These are phyloP conservation scores for Endocarpon pusillum DNA, from an alignment of 495 filamentous ascomycete genomes.

Conservation along the genomic window DNA sequence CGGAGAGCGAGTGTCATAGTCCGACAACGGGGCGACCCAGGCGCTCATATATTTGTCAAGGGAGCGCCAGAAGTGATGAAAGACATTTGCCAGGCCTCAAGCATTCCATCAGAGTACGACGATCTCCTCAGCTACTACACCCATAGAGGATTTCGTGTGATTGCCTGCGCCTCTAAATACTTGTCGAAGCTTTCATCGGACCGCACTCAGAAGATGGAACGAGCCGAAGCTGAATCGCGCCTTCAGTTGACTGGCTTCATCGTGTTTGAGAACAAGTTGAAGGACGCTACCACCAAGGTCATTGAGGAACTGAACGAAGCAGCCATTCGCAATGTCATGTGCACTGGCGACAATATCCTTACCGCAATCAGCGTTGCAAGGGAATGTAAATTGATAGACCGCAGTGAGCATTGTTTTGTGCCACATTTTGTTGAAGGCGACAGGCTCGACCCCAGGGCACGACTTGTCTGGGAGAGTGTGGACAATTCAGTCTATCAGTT, in stretches of 20 bases:
- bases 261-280: conserved; percentile 97
- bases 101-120: conserved; percentile 77
- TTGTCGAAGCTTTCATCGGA: conserved; percentile 77
- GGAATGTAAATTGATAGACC: conserved; percentile 73
- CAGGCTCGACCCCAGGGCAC: conserved; percentile 46
- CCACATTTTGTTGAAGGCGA: conserved; percentile 69
- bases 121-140: conserved; percentile 79
- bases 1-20: conserved; percentile 88
- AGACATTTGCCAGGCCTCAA: conserved; percentile 70
- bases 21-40: conserved; percentile 60
- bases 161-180: conserved; percentile 83
- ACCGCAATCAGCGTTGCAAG: conserved; percentile 93
- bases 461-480: conserved; percentile 77
- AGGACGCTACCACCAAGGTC: conserved; percentile 58
- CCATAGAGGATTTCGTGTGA: conserved; percentile 91
- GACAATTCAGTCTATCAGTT: conserved; percentile 62
- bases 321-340: conserved; percentile 85
- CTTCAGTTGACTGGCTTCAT: conserved; percentile 90
- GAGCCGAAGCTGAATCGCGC: conserved; percentile 62
- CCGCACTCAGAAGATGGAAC: conserved; percentile 83
- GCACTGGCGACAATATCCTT: conserved; percentile 95
- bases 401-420: conserved; percentile 72
- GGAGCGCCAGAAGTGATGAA: conserved; percentile 93
- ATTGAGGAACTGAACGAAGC: conserved; percentile 72
- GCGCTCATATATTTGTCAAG: conserved; percentile 81